phyloP scores from a whole-genome alignment of 176 grass and related monocot genomes.

The Alopecurus myosuroides region DNA sequence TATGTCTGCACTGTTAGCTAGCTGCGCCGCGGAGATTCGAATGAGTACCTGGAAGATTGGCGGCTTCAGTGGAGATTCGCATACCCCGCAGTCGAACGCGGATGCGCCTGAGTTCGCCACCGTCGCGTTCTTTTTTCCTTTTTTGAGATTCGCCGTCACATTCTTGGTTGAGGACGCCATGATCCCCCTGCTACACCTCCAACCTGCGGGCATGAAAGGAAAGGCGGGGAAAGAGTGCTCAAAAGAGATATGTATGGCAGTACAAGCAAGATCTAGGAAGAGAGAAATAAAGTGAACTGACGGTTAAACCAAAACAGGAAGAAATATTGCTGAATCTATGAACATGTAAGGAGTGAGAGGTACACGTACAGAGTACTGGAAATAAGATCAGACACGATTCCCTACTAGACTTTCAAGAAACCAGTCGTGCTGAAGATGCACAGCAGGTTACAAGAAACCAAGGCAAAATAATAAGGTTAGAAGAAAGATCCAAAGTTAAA shows the following conservation, averaged over 20 bases:
- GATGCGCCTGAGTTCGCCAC: not conserved
- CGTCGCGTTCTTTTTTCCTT: no score
- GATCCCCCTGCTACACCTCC: not conserved
- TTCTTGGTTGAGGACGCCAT: not conserved
- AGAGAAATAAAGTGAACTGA: not conserved
- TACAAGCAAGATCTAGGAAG: not conserved
- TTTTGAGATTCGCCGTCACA: no score
- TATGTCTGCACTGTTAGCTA: not conserved
- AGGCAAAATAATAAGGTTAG: not conserved
- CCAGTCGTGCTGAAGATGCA: not conserved
- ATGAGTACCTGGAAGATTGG: not conserved
- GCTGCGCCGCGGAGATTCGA: not conserved
- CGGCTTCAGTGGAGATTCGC: not conserved
- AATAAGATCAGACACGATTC: not conserved
- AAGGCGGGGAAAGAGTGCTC: not conserved
- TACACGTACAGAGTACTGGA: not conserved
- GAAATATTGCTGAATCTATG: not conserved
- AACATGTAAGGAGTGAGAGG: not conserved
- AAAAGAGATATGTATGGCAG: not conserved
- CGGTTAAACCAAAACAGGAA: not conserved
- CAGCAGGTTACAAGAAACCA: not conserved
- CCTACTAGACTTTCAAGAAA: not conserved
- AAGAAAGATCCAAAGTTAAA: not conserved
- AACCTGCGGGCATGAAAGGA: not conserved
- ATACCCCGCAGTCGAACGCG: not conserved